Conservation (phyloP, 768 basidiomycete species). For the Jaapia argillacea region DNA sequence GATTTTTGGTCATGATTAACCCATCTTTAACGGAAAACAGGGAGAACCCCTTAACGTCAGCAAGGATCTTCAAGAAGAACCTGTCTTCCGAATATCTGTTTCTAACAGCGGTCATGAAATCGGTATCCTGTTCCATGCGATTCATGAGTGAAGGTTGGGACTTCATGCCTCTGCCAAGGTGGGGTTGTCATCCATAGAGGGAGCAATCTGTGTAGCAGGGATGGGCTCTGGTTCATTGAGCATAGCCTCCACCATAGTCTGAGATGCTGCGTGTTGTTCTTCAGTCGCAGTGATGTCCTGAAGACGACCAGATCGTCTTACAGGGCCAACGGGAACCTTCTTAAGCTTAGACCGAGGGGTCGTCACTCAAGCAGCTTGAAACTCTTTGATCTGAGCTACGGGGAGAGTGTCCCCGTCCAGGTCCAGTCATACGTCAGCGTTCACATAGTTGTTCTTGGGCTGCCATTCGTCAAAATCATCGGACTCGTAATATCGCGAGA, state of each 20-base stretch:
- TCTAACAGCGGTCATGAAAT: not conserved
- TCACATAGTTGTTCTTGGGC: not conserved
- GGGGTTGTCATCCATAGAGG: not conserved
- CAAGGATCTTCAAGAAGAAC: not conserved
- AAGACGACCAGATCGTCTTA: not conserved
- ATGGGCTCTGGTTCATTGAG: not conserved
- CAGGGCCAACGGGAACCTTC: not conserved
- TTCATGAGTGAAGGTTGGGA: not conserved
- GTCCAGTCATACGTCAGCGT: slow-evolving; percentile 6
- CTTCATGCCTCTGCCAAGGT: not conserved
- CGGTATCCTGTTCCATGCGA: not conserved
- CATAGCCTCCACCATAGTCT: not conserved
- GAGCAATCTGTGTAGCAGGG: not conserved
- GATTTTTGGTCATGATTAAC: too few species aligned
- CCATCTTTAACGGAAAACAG: too few species aligned
- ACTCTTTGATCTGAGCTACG: not conserved
- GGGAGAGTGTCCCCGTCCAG: slow-evolving; percentile 5
- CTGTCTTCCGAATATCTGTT: not conserved
- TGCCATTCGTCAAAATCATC: slow-evolving; percentile 7
- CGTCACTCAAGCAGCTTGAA: not conserved
- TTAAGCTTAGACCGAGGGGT: not conserved
- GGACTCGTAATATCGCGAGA: slow-evolving; percentile 22
- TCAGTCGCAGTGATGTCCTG: not conserved
- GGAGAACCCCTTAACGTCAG: too few species aligned
- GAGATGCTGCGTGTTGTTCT: not conserved